A percentile compares a stretch with the other conserved stretches of the same genome.
Conservation (phyloP, 371 early-diverging fungal genomes). For the Fennellomyces sp. region DNA sequence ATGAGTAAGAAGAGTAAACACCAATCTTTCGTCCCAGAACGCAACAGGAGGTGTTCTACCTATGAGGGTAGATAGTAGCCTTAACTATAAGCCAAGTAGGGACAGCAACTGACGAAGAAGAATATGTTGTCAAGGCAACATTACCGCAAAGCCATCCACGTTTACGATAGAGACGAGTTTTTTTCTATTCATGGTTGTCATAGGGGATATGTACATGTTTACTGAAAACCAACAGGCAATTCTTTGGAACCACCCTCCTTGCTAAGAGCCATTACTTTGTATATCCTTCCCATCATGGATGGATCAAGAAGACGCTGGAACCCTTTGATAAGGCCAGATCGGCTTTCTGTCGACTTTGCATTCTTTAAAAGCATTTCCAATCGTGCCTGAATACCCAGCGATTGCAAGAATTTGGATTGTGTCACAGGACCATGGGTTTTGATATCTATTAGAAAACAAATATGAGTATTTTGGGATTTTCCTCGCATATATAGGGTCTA, state of each 20-base stretch:
- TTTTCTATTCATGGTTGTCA: too few species aligned
- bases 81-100: too few species aligned
- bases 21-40: too few species aligned
- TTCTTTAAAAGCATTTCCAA: conserved; percentile 71
- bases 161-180: too few species aligned
- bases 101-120: too few species aligned
- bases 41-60: too few species aligned
- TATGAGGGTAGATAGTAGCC: too few species aligned
- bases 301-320: conserved; percentile 80
- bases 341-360: conserved; percentile 49
- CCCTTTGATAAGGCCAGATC: conserved; percentile 65
- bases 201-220: too few species aligned
- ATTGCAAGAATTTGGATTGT: conserved; percentile 80
- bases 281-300: conserved; percentile 78
- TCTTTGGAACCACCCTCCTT: conserved; percentile 25
- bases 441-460: conserved; percentile 17
- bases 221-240: conserved; percentile 20
- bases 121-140: too few species aligned
- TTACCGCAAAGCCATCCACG: too few species aligned
- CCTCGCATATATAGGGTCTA: too few species aligned
- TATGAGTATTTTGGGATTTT: background rate
- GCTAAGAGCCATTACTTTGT: conserved; percentile 76
- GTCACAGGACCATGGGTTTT: conserved; percentile 76
- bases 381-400: conserved; percentile 85
- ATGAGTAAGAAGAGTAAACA: too few species aligned